A percentile compares a stretch with the other conserved stretches of the same genome.
Evolutionary conservation across 768 basidiomycete genomes (phyloP).

Genomic region (Boletus huronensis): DNA sequence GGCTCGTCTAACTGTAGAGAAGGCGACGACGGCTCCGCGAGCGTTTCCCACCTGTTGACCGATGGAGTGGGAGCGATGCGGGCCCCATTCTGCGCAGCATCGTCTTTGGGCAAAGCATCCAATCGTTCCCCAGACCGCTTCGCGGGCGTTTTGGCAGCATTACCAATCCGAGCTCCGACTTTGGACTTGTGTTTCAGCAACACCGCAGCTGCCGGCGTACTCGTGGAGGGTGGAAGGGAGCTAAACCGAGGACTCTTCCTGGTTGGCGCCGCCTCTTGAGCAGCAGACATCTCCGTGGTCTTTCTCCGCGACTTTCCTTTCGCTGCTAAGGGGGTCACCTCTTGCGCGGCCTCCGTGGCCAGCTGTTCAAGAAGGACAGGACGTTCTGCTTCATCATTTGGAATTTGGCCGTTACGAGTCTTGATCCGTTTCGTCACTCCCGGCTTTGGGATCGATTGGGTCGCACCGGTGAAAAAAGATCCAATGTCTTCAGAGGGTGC

Average conservation of each 20-base stretch:
- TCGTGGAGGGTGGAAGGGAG: constrained; percentile 5
- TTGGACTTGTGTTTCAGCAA: constrained; percentile 4
- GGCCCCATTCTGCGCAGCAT: not conserved
- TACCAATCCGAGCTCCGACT: not conserved
- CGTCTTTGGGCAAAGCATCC: not conserved
- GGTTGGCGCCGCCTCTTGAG: constrained; percentile 21
- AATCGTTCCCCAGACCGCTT: constrained; percentile 2
- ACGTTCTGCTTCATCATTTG: constrained; percentile 20
- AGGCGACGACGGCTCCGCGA: constrained; percentile 26
- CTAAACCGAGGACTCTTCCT: constrained; percentile 20
- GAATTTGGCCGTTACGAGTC: constrained; percentile 35
- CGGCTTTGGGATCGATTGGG: constrained; percentile 27
- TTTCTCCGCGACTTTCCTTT: constrained; percentile 18
- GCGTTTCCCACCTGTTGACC: constrained; percentile 28
- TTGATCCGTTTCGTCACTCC: constrained; percentile 42
- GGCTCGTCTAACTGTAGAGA: constrained; percentile 32
- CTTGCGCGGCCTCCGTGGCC: constrained; percentile 16
- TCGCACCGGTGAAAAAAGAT: not conserved
- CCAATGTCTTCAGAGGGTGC: constrained; percentile 3
- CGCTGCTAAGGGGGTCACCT: constrained; percentile 19
- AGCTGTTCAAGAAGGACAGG: constrained; percentile 24
- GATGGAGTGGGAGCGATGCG: constrained; percentile 10
- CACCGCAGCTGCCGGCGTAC: constrained; percentile 5
- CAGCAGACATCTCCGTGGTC: constrained; percentile 12
- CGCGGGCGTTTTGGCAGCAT: constrained; percentile 12